Conservation (phyloP, 345 rosid genomes). For the Sonneratia alba region DNA sequence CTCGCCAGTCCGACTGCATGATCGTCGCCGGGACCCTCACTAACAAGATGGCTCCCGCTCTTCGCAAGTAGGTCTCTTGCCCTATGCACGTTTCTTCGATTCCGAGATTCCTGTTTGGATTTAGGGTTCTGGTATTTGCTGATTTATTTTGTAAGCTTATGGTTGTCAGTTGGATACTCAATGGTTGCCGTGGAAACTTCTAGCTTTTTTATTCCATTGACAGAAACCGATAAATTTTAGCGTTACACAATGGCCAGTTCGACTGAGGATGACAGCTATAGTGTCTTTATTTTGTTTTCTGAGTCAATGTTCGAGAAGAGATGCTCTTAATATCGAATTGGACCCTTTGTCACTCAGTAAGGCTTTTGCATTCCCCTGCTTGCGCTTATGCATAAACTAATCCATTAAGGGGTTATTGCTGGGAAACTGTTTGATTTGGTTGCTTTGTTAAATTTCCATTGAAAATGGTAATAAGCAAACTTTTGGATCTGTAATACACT, state of each 20-base stretch:
- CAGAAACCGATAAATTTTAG: background rate
- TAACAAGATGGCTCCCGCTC: conserved; percentile 99
- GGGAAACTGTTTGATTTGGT: background rate
- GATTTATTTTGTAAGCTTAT: background rate
- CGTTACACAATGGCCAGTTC: no score
- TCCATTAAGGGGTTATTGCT: background rate
- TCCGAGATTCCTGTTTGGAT: background rate
- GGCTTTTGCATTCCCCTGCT: background rate
- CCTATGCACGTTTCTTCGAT: background rate
- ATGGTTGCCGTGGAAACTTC: background rate
- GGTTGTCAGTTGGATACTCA: background rate
- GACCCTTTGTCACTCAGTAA: background rate
- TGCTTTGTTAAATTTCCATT: background rate
- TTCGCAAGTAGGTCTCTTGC: conserved; percentile 58
- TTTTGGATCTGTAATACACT: background rate
- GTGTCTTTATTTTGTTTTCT: no score
- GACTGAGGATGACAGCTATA: no score
- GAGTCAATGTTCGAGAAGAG: background rate
- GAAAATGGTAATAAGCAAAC: background rate
- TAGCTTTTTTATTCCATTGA: background rate
- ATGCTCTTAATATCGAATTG: background rate
- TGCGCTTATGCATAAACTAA: background rate
- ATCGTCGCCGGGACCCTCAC: conserved; percentile 98
- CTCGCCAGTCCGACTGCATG: conserved; percentile 98
- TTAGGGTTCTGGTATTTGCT: background rate